Evolutionary conservation across 148 eudicot species (phyloP), one percentile per base, ranked within the genome.

Genomic region (Polygonum aviculare): DNA sequence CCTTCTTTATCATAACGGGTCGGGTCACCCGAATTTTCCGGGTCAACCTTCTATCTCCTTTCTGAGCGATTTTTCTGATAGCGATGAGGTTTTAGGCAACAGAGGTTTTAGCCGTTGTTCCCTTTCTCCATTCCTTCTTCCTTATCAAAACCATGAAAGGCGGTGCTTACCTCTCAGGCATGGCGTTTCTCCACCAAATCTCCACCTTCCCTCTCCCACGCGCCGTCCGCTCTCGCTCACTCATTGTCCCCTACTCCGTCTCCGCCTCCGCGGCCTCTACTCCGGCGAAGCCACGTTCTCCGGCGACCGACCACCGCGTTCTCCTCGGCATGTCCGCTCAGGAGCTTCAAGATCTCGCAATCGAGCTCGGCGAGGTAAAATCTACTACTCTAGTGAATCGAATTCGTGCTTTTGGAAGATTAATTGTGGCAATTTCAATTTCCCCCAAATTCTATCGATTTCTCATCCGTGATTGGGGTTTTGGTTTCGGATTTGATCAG

Each of bases 281-380:
- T 41, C 77, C 83, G 54, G 65, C 80, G 57, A 41, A 73, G 38
- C 73, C 80, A 72, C 75, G 82, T 39, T 38, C 80, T 39, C 78
- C 12, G 26, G 59, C 50, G 9, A 14, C 82, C 15, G 88, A 84
- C 44, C 75, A 89, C 7, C 89, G 82, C 59, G 92, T 90, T 74
- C 94, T 96, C 54, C 91, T 96, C 48, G 98, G 99, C 77, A 81
- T 96, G 99, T 88, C 99, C 2, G 97, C 91, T 80, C 72, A 39
- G 12, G 91, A 96, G 74, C 98, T 96, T 69, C 97, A 96, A 51
- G 88, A 96, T 14, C 91, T 96, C 21, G 94, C 93, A 75, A 62
- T 87, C 51, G 89, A 96, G 15, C 86, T 96, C 39, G 97, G 93
- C 6, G 94, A 89, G 91, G 99, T 96, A 54, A 31, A 36, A 9